These are phyloP conservation scores for Auricularia heimuer DNA, from an alignment of 768 basidiomycete species.

Conservation along the genomic window DNA sequence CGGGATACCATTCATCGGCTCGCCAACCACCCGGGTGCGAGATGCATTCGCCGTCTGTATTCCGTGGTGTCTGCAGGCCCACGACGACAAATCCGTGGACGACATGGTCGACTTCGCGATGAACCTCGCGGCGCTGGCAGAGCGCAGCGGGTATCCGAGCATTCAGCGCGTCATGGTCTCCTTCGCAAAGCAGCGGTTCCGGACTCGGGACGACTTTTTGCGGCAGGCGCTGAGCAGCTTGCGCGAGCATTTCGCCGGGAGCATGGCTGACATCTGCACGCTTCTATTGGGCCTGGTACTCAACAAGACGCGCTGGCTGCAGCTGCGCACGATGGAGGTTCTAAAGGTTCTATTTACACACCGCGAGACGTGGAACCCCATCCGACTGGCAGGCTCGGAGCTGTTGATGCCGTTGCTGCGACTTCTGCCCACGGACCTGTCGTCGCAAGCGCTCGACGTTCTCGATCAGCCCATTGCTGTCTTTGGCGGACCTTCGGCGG, in stretches of 20 bases:
- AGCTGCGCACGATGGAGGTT: constrained; percentile 75
- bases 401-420: constrained; percentile 85
- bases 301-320: constrained; percentile 74
- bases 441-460: constrained; percentile 82
- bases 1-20: constrained; percentile 60
- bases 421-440: constrained; percentile 78
- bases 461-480: constrained; percentile 83
- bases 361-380: constrained; percentile 62
- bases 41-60: constrained; percentile 72
- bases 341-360: constrained; percentile 85
- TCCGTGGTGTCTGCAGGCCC: constrained; percentile 83
- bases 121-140: constrained; percentile 54
- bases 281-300: constrained; percentile 79
- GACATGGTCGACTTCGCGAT: constrained; percentile 50
- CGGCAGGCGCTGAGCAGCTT: constrained; percentile 79
- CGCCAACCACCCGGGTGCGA: constrained; percentile 60
- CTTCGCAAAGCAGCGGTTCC: constrained; percentile 77
- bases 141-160: constrained; percentile 59
- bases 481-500: constrained; percentile 65
- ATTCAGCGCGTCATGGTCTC: constrained; percentile 84
- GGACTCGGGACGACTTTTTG: constrained; percentile 88
- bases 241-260: constrained; percentile 70
- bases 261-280: constrained; percentile 76
- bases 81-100: constrained; percentile 31
- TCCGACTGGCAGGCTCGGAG: constrained; percentile 72